Percentiles rank a stretch among this genome's conserved stretches.
These are phyloP conservation scores for Suillus lakei DNA, from an alignment of 768 basidiomycete genomes.

Conservation along the genomic window DNA sequence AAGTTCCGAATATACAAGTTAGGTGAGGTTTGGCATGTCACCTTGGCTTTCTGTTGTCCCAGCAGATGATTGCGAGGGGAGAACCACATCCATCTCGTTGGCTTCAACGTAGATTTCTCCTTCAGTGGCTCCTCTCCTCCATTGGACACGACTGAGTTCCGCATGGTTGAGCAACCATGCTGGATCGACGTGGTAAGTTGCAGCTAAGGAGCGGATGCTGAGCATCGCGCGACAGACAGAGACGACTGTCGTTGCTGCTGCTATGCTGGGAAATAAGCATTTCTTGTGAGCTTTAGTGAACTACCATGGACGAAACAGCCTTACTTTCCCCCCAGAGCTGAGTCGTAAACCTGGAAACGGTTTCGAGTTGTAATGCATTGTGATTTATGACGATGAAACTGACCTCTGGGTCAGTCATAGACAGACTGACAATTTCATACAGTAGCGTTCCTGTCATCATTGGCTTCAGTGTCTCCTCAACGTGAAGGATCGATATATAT, in stretches of 20 bases:
- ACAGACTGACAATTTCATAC: conserved; percentile 17
- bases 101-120: conserved; percentile 40
- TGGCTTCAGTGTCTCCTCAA: background rate
- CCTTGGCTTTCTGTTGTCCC: background rate
- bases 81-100: background rate
- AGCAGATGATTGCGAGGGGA: background rate
- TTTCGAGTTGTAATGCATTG: background rate
- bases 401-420: conserved; percentile 9
- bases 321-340: conserved; percentile 14
- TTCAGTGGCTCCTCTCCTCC: conserved; percentile 39
- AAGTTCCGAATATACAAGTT: background rate
- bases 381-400: background rate
- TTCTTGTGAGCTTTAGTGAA: background rate
- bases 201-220: conserved; percentile 47
- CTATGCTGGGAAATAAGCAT: conserved; percentile 5
- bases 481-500: background rate
- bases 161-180: conserved; percentile 50
- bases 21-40: background rate
- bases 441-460: conserved; percentile 17
- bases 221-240: conserved; percentile 45
- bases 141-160: conserved; percentile 48
- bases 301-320: background rate
- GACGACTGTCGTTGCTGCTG: conserved; percentile 20
- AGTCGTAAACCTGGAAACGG: conserved; percentile 14
- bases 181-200: conserved; percentile 44